Percentiles rank a stretch among this genome's conserved stretches.
These are phyloP conservation scores for Aspergillus brunneoviolaceus DNA, from an alignment of 2,329 filamentous ascomycete species.

Conservation along the genomic window DNA sequence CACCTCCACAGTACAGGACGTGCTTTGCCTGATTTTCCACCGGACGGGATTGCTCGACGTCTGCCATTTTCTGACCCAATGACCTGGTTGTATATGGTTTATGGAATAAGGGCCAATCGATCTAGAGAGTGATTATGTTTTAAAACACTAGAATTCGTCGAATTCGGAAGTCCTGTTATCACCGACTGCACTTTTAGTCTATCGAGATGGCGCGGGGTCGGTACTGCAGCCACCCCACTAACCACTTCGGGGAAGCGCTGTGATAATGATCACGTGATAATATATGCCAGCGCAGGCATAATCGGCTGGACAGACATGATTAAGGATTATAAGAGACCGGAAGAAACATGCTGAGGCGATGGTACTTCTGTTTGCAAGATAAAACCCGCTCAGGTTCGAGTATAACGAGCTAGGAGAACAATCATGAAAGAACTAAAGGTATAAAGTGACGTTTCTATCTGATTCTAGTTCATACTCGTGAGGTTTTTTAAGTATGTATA, in stretches of 20 bases:
- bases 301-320: not conserved
- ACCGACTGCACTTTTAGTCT: not conserved
- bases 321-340: no score
- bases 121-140: no score
- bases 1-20: conserved; percentile 63
- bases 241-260: not conserved
- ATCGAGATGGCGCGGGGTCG: conserved; percentile 11
- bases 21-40: conserved; percentile 52
- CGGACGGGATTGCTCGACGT: conserved; percentile 33
- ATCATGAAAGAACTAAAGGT: no score
- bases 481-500: no score
- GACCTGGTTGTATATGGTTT: not conserved
- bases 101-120: no score
- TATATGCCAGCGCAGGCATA: not conserved
- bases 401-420: no score
- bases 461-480: no score
- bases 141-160: not conserved
- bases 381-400: no score
- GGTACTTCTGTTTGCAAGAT: no score
- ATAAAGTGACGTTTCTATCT: no score
- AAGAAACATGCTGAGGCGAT: no score
- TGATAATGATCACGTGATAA: not conserved
- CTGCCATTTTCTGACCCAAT: conserved; percentile 28
- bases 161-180: not conserved
- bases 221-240: not conserved